Conservation (phyloP, 148 eudicot species). For the Linanthus parryae region DNA sequence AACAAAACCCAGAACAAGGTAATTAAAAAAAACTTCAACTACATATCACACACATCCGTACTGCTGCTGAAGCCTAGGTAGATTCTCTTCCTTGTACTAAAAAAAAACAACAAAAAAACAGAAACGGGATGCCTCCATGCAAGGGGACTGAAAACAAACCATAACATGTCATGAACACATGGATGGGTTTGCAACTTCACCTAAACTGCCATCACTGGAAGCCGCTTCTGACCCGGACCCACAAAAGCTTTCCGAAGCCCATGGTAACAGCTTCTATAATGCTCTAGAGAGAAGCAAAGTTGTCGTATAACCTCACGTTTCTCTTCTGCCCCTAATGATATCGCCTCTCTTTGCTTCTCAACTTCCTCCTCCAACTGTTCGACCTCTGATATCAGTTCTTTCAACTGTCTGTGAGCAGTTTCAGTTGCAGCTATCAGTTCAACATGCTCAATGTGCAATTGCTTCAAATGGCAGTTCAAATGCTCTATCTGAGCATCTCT, state of each 20-base stretch:
- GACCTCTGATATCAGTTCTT: constrained; percentile 33
- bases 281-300: constrained; percentile 78
- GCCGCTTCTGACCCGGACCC: constrained; percentile 40
- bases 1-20: too few species aligned
- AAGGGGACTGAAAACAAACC: too few species aligned
- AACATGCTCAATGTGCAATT: constrained; percentile 33
- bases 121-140: too few species aligned
- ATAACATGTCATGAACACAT: too few species aligned
- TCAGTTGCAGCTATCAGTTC: constrained; percentile 26
- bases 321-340: constrained; percentile 63
- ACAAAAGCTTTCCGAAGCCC: constrained; percentile 53
- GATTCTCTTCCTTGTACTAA: too few species aligned
- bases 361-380: constrained; percentile 47
- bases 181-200: too few species aligned
- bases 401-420: constrained; percentile 18
- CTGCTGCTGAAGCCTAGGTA: too few species aligned
- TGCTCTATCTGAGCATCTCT: constrained; percentile 36
- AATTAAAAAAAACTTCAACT: too few species aligned
- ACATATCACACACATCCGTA: too few species aligned
- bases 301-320: constrained; percentile 86
- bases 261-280: constrained; percentile 57
- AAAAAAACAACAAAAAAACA: too few species aligned
- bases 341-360: constrained; percentile 36
- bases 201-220: constrained; percentile 32
- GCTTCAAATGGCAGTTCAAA: constrained; percentile 38